phyloP scores from a whole-genome alignment of 2,329 filamentous ascomycete species.

The Cucurbitaria berberidis region DNA sequence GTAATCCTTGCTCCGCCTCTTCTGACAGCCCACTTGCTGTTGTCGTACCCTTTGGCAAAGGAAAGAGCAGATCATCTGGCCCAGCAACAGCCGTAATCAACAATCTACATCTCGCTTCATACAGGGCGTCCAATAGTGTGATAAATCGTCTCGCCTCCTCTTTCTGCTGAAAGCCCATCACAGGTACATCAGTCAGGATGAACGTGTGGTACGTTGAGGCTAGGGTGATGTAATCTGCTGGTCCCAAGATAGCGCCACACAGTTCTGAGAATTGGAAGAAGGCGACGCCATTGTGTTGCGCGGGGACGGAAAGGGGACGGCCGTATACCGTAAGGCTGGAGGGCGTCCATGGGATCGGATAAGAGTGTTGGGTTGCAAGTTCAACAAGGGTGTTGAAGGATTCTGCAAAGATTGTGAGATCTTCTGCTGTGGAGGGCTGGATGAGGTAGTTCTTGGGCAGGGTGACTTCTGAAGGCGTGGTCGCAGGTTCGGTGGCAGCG shows the following conservation, averaged over 20 bases:
- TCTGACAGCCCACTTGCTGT: conserved; percentile 9
- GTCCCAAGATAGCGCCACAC: conserved; percentile 69
- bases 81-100: conserved; percentile 70
- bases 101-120: conserved; percentile 81
- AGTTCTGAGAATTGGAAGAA: conserved; percentile 73
- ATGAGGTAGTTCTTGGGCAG: conserved; percentile 47
- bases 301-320: conserved; percentile 65
- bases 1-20: conserved; percentile 5
- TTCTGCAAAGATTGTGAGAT: conserved; percentile 26
- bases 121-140: conserved; percentile 75
- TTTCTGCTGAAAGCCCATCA: conserved; percentile 71
- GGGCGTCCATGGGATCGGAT: conserved; percentile 52
- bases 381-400: conserved; percentile 31
- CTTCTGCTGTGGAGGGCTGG: conserved; percentile 30
- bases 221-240: conserved; percentile 82
- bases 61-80: conserved; percentile 80
- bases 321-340: conserved; percentile 65
- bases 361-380: conserved; percentile 37
- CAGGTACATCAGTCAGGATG: conserved; percentile 72
- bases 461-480: conserved; percentile 3
- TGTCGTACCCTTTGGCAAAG: conserved; percentile 40
- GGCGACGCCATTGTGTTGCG: conserved; percentile 63
- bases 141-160: conserved; percentile 84
- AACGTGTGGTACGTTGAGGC: conserved; percentile 81
- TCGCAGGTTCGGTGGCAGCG: conserved; percentile 1